Percentiles rank a stretch among this genome's conserved stretches.
These are phyloP conservation scores for Hericium coralloides DNA, from an alignment of 768 basidiomycete species.

Conservation along the genomic window DNA sequence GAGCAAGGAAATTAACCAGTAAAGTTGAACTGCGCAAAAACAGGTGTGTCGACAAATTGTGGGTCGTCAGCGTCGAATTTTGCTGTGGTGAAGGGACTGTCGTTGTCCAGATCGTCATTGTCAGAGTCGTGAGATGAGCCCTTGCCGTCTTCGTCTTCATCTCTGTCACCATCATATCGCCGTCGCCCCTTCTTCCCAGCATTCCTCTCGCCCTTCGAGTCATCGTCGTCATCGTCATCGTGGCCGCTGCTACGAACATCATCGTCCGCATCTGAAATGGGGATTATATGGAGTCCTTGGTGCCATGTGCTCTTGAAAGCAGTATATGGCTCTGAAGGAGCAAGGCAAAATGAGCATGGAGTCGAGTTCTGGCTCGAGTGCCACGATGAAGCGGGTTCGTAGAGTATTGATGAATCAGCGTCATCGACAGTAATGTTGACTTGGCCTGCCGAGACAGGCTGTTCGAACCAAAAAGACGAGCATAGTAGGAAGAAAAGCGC, in stretches of 20 bases:
- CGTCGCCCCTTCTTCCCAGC: background rate
- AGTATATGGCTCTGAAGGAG: background rate
- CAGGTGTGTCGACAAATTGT: conserved; percentile 21
- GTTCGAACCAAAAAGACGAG: background rate
- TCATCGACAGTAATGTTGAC: conserved; percentile 8
- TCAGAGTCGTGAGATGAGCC: background rate
- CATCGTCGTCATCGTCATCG: background rate
- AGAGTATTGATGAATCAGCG: conserved; percentile 1
- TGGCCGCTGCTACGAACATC: background rate
- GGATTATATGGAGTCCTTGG: conserved; percentile 1
- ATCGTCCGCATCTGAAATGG: conserved; percentile 4
- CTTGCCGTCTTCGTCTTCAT: background rate
- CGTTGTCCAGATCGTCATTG: background rate
- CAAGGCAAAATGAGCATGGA: conserved; percentile 3
- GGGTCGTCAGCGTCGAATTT: conserved; percentile 23
- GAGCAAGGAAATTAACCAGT: conserved; percentile 25
- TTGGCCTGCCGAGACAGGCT: background rate
- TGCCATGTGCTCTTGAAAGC: conserved; percentile 8
- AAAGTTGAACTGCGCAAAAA: conserved; percentile 34
- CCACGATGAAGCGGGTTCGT: background rate
- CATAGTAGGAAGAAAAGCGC: background rate
- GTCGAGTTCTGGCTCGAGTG: background rate
- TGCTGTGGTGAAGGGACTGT: conserved; percentile 1
- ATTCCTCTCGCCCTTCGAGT: background rate
- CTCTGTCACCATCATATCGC: background rate